These are phyloP conservation scores for Candida nitratophila DNA, from an alignment of 805 yeast genomes.

Conservation along the genomic window DNA sequence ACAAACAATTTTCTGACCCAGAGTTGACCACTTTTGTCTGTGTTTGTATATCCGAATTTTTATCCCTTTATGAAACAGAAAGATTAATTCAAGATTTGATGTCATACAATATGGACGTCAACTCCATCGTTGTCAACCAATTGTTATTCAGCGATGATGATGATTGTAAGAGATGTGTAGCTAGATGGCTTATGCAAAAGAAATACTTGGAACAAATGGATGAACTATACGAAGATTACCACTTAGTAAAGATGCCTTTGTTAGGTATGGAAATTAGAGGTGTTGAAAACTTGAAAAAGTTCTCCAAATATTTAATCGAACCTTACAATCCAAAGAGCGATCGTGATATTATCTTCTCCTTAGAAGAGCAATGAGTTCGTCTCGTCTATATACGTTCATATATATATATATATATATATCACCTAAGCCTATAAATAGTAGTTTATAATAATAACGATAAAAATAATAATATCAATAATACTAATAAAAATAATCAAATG, in stretches of 20 bases:
- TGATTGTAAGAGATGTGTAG: constrained; percentile 81
- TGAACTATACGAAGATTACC: constrained; percentile 95
- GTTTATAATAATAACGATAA: too few relatives aligned
- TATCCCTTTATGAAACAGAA: constrained; percentile 94
- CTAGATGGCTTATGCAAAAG: constrained; percentile 93
- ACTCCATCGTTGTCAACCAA: constrained; percentile 93
- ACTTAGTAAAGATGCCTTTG: constrained; percentile 90
- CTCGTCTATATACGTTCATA: neutral
- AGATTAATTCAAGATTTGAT: constrained; percentile 95
- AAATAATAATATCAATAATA: too few relatives aligned
- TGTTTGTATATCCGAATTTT: constrained; percentile 95
- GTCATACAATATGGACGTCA: constrained; percentile 93
- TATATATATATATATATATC: neutral
- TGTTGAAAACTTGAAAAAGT: constrained; percentile 71
- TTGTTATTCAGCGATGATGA: constrained; percentile 79
- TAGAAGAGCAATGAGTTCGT: constrained; percentile 36
- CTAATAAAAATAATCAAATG: too few relatives aligned
- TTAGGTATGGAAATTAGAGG: constrained; percentile 96
- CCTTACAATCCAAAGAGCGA: constrained; percentile 71
- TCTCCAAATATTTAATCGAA: constrained; percentile 71
- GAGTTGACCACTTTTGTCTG: constrained; percentile 93
- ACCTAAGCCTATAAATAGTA: too few relatives aligned
- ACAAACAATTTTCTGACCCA: constrained; percentile 92
- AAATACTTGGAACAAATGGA: constrained; percentile 93
- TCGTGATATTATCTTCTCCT: constrained; percentile 42